Evolutionary conservation across 495 filamentous ascomycete genomes (phyloP), one percentile per base, ranked within the genome.

Genomic region (Gamarada debralockiae): DNA sequence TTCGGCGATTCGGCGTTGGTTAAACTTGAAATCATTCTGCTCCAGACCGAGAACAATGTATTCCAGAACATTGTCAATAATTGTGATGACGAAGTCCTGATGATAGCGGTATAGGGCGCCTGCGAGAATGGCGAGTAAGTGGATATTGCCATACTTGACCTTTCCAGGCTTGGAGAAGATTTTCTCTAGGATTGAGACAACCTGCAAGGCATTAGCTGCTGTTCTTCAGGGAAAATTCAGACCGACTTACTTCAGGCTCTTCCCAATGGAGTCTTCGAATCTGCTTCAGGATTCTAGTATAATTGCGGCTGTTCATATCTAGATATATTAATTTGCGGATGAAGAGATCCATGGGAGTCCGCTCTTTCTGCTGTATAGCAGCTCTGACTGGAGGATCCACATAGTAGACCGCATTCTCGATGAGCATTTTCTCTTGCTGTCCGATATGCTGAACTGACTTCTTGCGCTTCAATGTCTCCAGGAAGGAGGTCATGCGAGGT

Each of bases 391-490:
- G 93, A 7, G 93, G 93, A 62, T 97, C 91, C 46, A 99, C 93
- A 64, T 96, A 97, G 67, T 99, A 99, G 53, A 97, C 83, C 15
- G 93, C 93, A 66, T 99, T 99, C 65, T 99, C 93, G 58, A 99
- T 92, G 13, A 97, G 81, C 89, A 99, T 97, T 48, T 91, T 84
- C 67, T 99, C 93, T 62, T 96, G 90, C 59, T 95, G 92, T 21
- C 90, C 95, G 44, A 97, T 78, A 65, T 96, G 90, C 64, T 97
- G 92, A 9, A 92, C 90, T 13, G 84, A 82, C 69, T 99, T 99
- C 79, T 99, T 99, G 43, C 93, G 84, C 57, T 92, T 86, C 23
- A 99, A 74, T 0, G 92, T 97, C 69, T 99, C 93, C 37, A 99
- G 67, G 66, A 99, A 99, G 0, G 87, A 90, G 0, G 76, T 74